phyloP scores from a whole-genome alignment of 2,329 filamentous ascomycete species.

The Cladorrhinum sp. region DNA sequence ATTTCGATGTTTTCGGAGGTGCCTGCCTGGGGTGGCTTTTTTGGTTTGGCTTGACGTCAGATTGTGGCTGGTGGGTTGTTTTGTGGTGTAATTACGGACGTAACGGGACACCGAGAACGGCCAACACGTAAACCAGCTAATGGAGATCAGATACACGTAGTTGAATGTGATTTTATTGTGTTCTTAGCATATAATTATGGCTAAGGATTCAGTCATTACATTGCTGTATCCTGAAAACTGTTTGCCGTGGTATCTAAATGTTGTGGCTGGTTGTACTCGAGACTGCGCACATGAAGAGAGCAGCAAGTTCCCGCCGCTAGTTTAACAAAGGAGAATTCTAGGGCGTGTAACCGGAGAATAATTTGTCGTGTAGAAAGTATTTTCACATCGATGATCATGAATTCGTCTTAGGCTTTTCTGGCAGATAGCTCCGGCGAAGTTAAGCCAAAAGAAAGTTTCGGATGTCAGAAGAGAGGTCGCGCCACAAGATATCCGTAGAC shows the following conservation, averaged over 20 bases:
- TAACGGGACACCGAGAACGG: too few relatives aligned
- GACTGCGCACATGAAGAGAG: neutral
- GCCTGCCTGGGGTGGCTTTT: neutral
- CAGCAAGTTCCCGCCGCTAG: neutral
- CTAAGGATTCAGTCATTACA: too few relatives aligned
- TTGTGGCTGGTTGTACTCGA: neutral
- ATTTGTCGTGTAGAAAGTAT: neutral
- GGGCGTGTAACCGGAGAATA: neutral
- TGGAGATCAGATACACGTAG: too few relatives aligned
- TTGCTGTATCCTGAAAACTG: too few relatives aligned
- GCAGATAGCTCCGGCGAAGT: neutral
- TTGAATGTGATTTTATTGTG: too few relatives aligned
- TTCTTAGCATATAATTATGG: too few relatives aligned
- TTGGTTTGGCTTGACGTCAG: constrained; percentile 18
- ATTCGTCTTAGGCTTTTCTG: too few relatives aligned
- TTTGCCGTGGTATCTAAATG: neutral
- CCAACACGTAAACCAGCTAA: too few relatives aligned
- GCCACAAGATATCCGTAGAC: constrained; percentile 3
- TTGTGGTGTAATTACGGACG: neutral
- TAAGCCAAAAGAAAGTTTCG: neutral
- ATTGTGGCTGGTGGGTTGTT: constrained; percentile 11
- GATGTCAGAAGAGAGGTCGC: neutral
- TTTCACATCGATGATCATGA: too few relatives aligned
- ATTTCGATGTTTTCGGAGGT: neutral
- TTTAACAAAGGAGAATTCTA: neutral